Conservation (phyloP, 352 stramenopile genomes). For the Thalassiosira pacifica region DNA sequence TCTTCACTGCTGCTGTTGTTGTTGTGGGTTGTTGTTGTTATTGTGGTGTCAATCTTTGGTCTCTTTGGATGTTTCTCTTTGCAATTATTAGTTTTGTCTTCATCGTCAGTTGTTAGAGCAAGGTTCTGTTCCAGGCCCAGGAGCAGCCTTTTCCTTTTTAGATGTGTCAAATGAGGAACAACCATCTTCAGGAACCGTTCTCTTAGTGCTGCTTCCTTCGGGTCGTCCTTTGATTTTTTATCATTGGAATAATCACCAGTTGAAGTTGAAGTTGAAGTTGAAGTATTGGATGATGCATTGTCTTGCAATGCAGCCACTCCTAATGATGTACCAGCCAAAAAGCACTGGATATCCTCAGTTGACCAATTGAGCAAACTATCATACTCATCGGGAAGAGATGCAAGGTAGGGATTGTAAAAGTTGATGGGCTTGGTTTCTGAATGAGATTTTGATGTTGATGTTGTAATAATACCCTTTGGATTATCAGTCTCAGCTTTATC, state of each 20-base stretch:
- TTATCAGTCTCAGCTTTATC: too few relatives aligned
- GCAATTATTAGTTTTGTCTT: neutral
- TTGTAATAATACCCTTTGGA: too few relatives aligned
- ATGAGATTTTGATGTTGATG: neutral
- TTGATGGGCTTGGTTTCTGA: neutral
- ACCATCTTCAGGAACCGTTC: slow-evolving; percentile 69
- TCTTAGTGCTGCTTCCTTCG: slow-evolving; percentile 36
- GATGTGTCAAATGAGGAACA: slow-evolving; percentile 66
- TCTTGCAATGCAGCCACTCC: slow-evolving; percentile 43
- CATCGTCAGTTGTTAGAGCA: neutral
- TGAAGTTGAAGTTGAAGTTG: too few relatives aligned
- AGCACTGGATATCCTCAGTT: slow-evolving; percentile 59
- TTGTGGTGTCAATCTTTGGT: slow-evolving; percentile 37
- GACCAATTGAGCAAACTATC: slow-evolving; percentile 78
- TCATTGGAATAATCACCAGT: too few relatives aligned
- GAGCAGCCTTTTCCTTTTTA: slow-evolving; percentile 32
- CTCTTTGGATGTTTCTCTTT: slow-evolving; percentile 35
- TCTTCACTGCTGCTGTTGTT: neutral
- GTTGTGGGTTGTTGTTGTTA: slow-evolving; percentile 20
- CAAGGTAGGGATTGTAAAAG: slow-evolving; percentile 57
- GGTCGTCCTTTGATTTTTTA: slow-evolving; percentile 6
- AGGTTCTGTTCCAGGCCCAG: too few relatives aligned
- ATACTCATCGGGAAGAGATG: slow-evolving; percentile 73
- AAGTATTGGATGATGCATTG: neutral
- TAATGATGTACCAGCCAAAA: slow-evolving; percentile 68